Conservation (phyloP, 2,329 filamentous ascomycete species). For the Hypoxylon rubiginosum region DNA sequence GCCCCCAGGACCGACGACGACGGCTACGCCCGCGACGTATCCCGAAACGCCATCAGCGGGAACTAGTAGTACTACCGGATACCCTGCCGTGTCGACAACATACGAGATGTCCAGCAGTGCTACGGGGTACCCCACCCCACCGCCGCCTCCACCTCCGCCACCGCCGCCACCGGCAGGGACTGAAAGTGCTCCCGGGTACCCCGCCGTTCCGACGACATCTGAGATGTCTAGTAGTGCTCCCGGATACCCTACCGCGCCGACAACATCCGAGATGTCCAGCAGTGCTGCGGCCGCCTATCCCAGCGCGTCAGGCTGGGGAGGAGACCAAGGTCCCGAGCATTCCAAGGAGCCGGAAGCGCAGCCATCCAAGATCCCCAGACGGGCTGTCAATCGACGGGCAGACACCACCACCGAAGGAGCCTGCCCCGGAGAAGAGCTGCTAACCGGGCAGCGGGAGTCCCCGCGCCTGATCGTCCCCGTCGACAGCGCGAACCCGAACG, state of each 20-base stretch:
- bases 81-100: neutral
- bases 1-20: too few species aligned
- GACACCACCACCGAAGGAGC: slow-evolving; percentile 21
- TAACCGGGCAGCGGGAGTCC: slow-evolving; percentile 64
- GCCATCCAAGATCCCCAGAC: neutral
- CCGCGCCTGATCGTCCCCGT: slow-evolving; percentile 74
- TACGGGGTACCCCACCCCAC: too few species aligned
- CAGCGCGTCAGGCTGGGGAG: neutral
- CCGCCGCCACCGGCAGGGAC: too few species aligned
- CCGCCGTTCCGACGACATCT: too few species aligned
- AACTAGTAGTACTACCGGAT: neutral
- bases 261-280: neutral
- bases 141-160: too few species aligned
- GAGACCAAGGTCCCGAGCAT: neutral
- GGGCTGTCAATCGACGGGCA: neutral
- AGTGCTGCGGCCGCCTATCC: neutral
- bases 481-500: slow-evolving; percentile 64
- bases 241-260: neutral
- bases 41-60: neutral
- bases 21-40: neutral
- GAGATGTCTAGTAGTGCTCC: too few species aligned
- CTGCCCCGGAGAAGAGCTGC: slow-evolving; percentile 62
- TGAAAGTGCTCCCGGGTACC: too few species aligned
- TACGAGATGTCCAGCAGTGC: neutral
- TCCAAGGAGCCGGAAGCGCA: neutral